Conservation (phyloP, 1,139 yeast species). For the Pneumocystis jirovecii region DNA sequence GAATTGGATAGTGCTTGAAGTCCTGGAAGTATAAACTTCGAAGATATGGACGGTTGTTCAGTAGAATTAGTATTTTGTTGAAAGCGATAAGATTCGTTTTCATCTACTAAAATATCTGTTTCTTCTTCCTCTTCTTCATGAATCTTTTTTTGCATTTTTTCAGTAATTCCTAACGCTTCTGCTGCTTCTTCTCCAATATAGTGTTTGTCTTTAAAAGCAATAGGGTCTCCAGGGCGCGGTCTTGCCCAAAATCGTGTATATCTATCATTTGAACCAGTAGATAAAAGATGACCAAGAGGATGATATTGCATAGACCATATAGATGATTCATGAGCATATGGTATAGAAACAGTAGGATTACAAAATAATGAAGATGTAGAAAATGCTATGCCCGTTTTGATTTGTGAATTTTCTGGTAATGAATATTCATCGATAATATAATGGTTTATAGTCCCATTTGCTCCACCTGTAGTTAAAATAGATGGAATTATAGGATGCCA, state of each 20-base stretch:
- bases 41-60: not conserved
- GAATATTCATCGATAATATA: slow-evolving; percentile 41
- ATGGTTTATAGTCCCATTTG: slow-evolving; percentile 74
- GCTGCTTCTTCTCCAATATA: slow-evolving; percentile 24
- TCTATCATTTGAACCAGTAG: slow-evolving; percentile 88
- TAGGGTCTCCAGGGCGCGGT: slow-evolving; percentile 78
- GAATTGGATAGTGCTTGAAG: not conserved
- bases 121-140: slow-evolving; percentile 5
- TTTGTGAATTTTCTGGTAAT: slow-evolving; percentile 8
- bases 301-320: slow-evolving; percentile 82
- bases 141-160: not conserved
- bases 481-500: slow-evolving; percentile 90
- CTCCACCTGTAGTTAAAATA: slow-evolving; percentile 70
- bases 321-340: slow-evolving; percentile 89
- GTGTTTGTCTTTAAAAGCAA: slow-evolving; percentile 67
- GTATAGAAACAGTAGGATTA: slow-evolving; percentile 36
- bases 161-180: slow-evolving; percentile 2
- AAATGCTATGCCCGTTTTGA: slow-evolving; percentile 4
- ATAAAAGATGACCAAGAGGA: slow-evolving; percentile 80
- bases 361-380: slow-evolving; percentile 11
- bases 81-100: slow-evolving; percentile 2
- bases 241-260: slow-evolving; percentile 93
- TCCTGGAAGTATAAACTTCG: not conserved
- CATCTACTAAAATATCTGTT: slow-evolving; percentile 5
- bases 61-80: not conserved